Base-by-base conservation (phyloP, 345 rosid species). In the Crucihimalaya himalaica region DNA sequence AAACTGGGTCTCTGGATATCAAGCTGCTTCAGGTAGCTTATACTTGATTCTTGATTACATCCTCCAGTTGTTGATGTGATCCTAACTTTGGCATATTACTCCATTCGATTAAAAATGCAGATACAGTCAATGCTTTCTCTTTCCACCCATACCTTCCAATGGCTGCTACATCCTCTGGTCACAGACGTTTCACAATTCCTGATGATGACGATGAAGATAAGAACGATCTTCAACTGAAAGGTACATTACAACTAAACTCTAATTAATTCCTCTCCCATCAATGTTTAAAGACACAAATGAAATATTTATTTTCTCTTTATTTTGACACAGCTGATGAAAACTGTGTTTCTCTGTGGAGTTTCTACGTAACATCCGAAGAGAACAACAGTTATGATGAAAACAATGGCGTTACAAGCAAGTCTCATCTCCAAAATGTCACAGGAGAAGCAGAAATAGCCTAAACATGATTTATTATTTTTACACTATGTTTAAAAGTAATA, bases 111-210 rank as follows among this genome's bases (percentile, higher is more conserved):
- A n/a, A 2, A 23, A 8, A 40, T 40, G 68, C 85, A 95, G 99
- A 95, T 78, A 95, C 99, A 0, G 88, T 92, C 31, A 90, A 86
- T 71, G 89, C 92, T 45, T 87, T 95, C 72, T 72, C 95, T 60
- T 94, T 91, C 84, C 98, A 94, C 65, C 98, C 98, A 2, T 87
- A 78, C 64, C 84, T 91, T 73, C 96, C 97, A 59, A 84, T 90
- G 94, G 97, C 99, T 59, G 91, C 90, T 71, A 81, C 98, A 57
- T 86, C 99, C 19, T 95, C 99, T 4, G 99, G 99, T 29, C 98
- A 95, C 71, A 83, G 99, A 54, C 82, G 97, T 60, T 95, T 84
- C 35, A 75, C 84, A 68, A 63, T 59, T 73, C 93, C 91, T 0
- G 88, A 85, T 72, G 92, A 60, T 19, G 96, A 85, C 42, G 80